A percentile compares a stretch with the other conserved stretches of the same genome.
phyloP scores from a whole-genome alignment of 2,329 filamentous ascomycete species.

The Cladophialophora bantiana region DNA sequence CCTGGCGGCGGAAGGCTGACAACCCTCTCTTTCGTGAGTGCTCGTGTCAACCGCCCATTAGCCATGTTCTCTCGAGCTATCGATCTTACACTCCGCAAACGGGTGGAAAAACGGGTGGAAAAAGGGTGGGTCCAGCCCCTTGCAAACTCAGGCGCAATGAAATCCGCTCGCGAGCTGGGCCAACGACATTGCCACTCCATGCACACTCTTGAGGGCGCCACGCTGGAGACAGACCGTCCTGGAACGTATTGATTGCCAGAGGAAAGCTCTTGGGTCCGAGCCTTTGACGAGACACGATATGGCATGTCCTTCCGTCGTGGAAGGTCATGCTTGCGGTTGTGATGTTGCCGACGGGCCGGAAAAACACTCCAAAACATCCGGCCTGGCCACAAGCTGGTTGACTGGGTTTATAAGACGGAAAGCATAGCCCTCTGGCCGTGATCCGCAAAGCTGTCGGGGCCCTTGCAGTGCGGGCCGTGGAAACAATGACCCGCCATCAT shows the following conservation, averaged over 20 bases:
- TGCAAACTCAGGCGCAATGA: conserved; percentile 15
- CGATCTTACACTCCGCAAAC: conserved; percentile 20
- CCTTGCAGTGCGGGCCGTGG: conserved; percentile 16
- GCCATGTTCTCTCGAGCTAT: conserved; percentile 22
- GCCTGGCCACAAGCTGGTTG: neutral
- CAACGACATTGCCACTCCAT: conserved; percentile 12
- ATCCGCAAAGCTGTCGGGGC: conserved; percentile 7
- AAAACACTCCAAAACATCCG: conserved; percentile 12
- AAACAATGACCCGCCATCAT: conserved; percentile 11
- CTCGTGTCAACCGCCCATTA: conserved; percentile 26
- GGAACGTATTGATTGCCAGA: neutral
- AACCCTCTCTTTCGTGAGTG: conserved; percentile 8
- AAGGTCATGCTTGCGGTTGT: conserved; percentile 7
- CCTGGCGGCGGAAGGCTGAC: conserved; percentile 14
- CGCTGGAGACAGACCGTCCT: neutral
- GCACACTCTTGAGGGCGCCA: conserved; percentile 1
- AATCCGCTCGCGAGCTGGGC: neutral
- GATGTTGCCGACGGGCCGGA: conserved; percentile 1
- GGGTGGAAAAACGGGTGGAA: conserved; percentile 4
- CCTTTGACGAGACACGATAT: neutral
- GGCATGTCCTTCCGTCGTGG: neutral
- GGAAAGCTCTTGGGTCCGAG: neutral
- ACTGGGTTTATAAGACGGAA: neutral
- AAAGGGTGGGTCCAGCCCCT: conserved; percentile 8
- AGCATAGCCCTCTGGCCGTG: neutral